Percentiles rank a stretch among this genome's conserved stretches.
phyloP scores from a whole-genome alignment of 805 yeast genomes.

The Pichia ethanolica region DNA sequence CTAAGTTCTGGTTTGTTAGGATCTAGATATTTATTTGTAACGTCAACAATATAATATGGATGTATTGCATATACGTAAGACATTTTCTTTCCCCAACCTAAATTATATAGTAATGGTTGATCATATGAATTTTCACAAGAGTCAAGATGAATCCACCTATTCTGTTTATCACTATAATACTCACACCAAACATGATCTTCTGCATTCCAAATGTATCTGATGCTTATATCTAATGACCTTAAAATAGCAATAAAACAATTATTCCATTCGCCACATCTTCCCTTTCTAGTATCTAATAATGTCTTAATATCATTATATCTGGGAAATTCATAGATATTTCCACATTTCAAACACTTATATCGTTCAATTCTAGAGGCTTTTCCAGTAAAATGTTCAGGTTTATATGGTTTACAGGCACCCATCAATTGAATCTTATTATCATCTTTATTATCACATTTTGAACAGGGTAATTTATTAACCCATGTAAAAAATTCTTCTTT shows the following conservation, averaged over 20 bases:
- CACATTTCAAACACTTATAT: conserved; percentile 54
- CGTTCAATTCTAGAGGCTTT: conserved; percentile 55
- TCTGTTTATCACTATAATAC: conserved; percentile 51
- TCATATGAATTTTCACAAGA: conserved; percentile 84
- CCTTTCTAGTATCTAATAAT: conserved; percentile 54
- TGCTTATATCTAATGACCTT: conserved; percentile 55
- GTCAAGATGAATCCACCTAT: conserved; percentile 83
- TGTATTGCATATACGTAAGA: conserved; percentile 74
- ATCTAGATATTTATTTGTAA: conserved; percentile 59
- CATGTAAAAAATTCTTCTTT: conserved; percentile 75
- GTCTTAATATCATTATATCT: conserved; percentile 64
- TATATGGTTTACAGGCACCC: conserved; percentile 30
- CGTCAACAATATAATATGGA: conserved; percentile 56
- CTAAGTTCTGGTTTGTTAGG: conserved; percentile 25
- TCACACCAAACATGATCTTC: conserved; percentile 99
- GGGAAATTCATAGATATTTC: conserved; percentile 50
- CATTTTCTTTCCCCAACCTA: conserved; percentile 93
- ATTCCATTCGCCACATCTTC: conserved; percentile 97
- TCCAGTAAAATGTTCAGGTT: conserved; percentile 38
- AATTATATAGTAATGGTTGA: conserved; percentile 66
- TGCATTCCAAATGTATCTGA: conserved; percentile 74
- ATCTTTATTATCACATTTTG: conserved; percentile 37
- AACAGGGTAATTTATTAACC: conserved; percentile 68
- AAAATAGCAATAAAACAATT: conserved; percentile 69
- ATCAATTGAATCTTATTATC: conserved; percentile 31